These are phyloP conservation scores for Linum usitatissimum DNA, from an alignment of 345 rosid species.

Conservation along the genomic window DNA sequence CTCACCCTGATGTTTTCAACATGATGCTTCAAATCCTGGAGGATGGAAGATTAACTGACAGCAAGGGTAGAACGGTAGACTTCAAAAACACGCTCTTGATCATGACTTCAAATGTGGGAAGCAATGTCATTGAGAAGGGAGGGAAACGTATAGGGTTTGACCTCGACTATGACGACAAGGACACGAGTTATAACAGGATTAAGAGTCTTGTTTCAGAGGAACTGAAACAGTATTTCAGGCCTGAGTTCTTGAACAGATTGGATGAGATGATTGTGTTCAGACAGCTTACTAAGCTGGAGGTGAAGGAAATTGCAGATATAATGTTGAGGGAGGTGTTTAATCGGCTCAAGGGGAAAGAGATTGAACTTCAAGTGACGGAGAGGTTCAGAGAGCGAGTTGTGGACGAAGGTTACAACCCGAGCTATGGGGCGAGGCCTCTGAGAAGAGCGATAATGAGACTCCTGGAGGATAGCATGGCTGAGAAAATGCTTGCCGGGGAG, in stretches of 20 bases:
- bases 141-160: constrained; percentile 13
- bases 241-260: constrained; percentile 51
- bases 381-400: constrained; percentile 37
- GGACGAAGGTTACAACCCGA: constrained; percentile 41
- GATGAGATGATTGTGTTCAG: constrained; percentile 59
- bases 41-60: constrained; percentile 50
- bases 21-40: constrained; percentile 51
- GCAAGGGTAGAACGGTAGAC: constrained; percentile 47
- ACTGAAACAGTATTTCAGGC: constrained; percentile 37
- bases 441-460: constrained; percentile 48
- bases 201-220: constrained; percentile 13
- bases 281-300: constrained; percentile 32
- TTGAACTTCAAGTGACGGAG: constrained; percentile 39
- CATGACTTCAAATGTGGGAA: constrained; percentile 53
- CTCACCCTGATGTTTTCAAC: constrained; percentile 56
- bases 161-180: constrained; percentile 22
- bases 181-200: constrained; percentile 23
- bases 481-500: constrained; percentile 36
- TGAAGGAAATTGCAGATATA: constrained; percentile 42
- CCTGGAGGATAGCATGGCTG: constrained; percentile 48
- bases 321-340: constrained; percentile 37
- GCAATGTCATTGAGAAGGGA: constrained; percentile 29
- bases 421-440: constrained; percentile 59
- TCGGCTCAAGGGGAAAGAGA: constrained; percentile 37
- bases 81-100: constrained; percentile 54